Conservation (phyloP, 257 asterid genomes). For the Parsonsia alboflavescens region DNA sequence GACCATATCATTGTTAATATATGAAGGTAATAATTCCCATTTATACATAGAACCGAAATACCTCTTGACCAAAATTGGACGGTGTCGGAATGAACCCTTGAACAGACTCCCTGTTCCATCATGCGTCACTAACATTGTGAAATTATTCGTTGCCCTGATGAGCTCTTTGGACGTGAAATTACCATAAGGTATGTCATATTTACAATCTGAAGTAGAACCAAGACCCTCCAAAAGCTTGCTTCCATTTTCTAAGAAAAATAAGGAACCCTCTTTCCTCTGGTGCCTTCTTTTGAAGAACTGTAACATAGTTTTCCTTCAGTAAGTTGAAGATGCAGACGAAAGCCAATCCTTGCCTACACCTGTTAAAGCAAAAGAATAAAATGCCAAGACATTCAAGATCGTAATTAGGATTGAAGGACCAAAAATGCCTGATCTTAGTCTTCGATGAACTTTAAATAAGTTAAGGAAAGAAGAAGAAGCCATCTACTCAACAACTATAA, state of each 20-base stretch:
- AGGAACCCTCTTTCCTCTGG: neutral
- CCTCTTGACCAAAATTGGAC: constrained; percentile 10
- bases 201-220: constrained; percentile 10
- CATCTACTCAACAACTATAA: neutral
- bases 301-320: neutral
- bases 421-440: too few species aligned
- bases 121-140: neutral
- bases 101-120: constrained; percentile 4
- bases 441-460: neutral
- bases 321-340: too few species aligned
- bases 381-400: too few species aligned
- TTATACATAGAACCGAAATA: too few species aligned
- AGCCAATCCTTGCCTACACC: too few species aligned
- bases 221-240: constrained; percentile 15
- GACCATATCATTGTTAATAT: constrained; percentile 14
- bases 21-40: neutral
- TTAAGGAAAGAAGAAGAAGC: neutral
- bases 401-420: too few species aligned
- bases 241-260: constrained; percentile 13
- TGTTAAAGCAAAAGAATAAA: too few species aligned
- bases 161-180: constrained; percentile 17
- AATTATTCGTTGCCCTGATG: constrained; percentile 8
- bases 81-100: neutral
- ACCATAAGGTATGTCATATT: constrained; percentile 9
- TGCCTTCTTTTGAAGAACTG: neutral